phyloP scores from a whole-genome alignment of 1,284 basidiomycete genomes.

The Malassezia obtusa region DNA sequence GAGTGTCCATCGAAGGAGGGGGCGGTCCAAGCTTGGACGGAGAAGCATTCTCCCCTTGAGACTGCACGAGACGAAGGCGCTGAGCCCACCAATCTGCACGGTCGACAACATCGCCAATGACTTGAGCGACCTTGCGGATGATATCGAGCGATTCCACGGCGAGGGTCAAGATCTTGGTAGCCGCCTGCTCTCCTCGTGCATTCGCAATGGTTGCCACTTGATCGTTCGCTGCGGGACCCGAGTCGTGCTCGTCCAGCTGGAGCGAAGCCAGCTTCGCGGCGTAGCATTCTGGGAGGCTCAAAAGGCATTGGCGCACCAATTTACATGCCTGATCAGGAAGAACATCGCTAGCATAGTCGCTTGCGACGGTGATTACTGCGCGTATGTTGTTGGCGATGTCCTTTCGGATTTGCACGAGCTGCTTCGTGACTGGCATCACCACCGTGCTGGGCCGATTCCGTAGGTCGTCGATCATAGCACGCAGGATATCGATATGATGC shows the following conservation, averaged over 20 bases:
- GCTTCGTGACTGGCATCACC: constrained; percentile 26
- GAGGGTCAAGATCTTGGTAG: constrained; percentile 59
- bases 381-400: constrained; percentile 77
- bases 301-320: constrained; percentile 68
- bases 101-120: constrained; percentile 77
- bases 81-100: constrained; percentile 69
- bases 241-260: neutral
- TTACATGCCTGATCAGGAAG: constrained; percentile 71
- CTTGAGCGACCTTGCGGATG: constrained; percentile 72
- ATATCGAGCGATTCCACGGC: constrained; percentile 84
- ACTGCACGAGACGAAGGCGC: constrained; percentile 25
- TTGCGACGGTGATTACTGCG: constrained; percentile 77
- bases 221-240: neutral
- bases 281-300: constrained; percentile 72
- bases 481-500: constrained; percentile 70
- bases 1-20: no score
- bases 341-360: constrained; percentile 70
- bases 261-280: neutral
- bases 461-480: constrained; percentile 49
- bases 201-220: neutral
- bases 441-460: constrained; percentile 37
- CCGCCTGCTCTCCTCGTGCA: constrained; percentile 1
- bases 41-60: neutral
- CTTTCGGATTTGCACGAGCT: constrained; percentile 61
- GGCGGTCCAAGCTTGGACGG: no score